Evolutionary conservation across 192 early-diverging fungal genomes (phyloP), one percentile per base, ranked within the genome.

Genomic region (Entomortierella chlamydospora): DNA sequence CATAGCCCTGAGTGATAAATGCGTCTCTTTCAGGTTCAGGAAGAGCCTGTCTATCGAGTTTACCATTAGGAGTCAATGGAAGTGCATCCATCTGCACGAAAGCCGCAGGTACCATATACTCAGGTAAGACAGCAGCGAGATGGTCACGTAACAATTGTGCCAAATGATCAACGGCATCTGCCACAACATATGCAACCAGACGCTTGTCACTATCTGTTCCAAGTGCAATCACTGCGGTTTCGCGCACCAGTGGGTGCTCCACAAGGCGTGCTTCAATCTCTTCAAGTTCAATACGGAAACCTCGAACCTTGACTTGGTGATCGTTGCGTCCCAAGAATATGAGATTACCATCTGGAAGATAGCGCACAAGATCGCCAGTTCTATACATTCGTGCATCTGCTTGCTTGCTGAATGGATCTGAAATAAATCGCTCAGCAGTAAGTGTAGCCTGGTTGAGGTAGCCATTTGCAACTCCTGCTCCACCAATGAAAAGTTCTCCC

Each of bases 161-260:
- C 10, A 61, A 22, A 23, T 61, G 39, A 23, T 61, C 58, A 29
- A 7, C 4, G 42, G 58, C 37, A 26, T 10, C 22, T 22, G 58
- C 18, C n/a, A 45, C 62, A 17, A 90, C 82, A 81, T 91, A 93
- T 57, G 83, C 82, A 20, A 90, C 85, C 17, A 90, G 81, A 7
- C 81, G 84, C 57, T 88, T 79, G 53, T 91, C 85, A 61, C 87
- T 85, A 54, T 83, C 78, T 68, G 52, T 50, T 28, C 53, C 57
- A 29, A 61, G 20, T 17, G 81, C 72, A 7, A 85, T 23, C 0
- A 83, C 82, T 47, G 61, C 55, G 22, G 43, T 73, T 28, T 50
- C 50, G 1, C 42, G 22, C 11, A 87, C 74, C 11, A 43, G 25
- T 8, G 59, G 51, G 50, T 69, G 56, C 12, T 64, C 41, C 2